Evolutionary conservation across 805 yeast genomes (phyloP), one percentile per base, ranked within the genome.

Genomic region (Yamadazyma ubonensis): DNA sequence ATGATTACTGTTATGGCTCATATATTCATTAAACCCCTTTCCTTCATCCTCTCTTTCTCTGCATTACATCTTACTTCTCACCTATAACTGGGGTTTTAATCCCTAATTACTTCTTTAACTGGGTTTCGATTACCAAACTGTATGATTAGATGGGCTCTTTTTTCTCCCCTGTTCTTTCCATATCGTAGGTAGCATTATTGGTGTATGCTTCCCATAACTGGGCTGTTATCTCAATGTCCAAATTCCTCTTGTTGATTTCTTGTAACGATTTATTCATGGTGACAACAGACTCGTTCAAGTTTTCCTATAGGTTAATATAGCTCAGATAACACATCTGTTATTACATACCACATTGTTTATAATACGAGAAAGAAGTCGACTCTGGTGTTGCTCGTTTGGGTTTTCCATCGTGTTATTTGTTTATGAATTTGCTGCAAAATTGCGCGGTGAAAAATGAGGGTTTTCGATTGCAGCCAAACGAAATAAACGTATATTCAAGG

Each of bases 321-420:
- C 12, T n/a, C n/a, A 4, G 7, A 26, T 2, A 17, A 8, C 17
- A 6, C n/a, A 27, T 19, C 26, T 8, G 18, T 4, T 3, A 15
- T 2, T n/a, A 75, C 88, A 34, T 70, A 81, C 88, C 58, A 86
- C 78, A 49, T 83, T 85, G 57, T 76, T 78, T 36, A 84, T 78
- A n/a, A 86, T 85, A 46, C 96, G 76, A 8, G 86, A 77, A 29
- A 84, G 67, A 16, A 88, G 66, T 11, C 87, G 87, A 48, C 76
- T 81, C 55, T 87, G 96, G 5, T 78, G 84, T 54, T 83, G 84
- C 52, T 85, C 90, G 54, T 86, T 90, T 3, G 96, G 96, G 52
- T 86, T 86, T 61, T 86, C 88, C 95, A 86, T 85, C 28, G 35
- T 49, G 14, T 43, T 29, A 37, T 17, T 29, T 33, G 17, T 14